Evolutionary conservation across 2,329 filamentous ascomycete species (phyloP), one percentile per base, ranked within the genome.

Genomic region (Phoma herbarum): DNA sequence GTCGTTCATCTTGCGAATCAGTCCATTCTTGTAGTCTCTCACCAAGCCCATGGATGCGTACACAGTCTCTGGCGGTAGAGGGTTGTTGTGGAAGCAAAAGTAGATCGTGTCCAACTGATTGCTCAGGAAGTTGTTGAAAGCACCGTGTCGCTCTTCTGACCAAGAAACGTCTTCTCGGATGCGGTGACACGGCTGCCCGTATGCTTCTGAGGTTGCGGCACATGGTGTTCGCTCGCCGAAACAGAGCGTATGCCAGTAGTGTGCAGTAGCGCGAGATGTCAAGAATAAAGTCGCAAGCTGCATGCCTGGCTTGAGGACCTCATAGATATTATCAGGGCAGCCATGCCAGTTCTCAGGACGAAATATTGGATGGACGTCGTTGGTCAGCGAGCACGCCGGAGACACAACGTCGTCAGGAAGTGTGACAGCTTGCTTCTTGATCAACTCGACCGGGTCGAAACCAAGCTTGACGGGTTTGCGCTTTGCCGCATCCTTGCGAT

Each of bases 11-110:
- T 73, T 74, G 11, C 74, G 74, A 60, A 75, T 68, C 22, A 77
- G 47, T 0, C 73, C 74, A 37, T 75, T 73, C 60, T 75, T 75
- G 60, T 75, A 77, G 52, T 78, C 75, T 37, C 72, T 69, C 11
- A 77, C 75, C 22, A 77, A 59, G 2, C 72, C 72, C 73, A 77
- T 78, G 11, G 73, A 76, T 10, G 75, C 75, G 44, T 78, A 77
- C 12, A 70, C 70, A 11, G 74, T 74, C 50, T 76, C 71, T 37
- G 70, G 71, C 16, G 74, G 70, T 16, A 77, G 49, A 7, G 75
- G 76, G 31, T 75, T 66, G 50, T 75, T 69, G 46, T 76, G 72
- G 50, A 78, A 78, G 60, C 73, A 72, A 53, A 78, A 76, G 50
- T 78, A 74, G n/a, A 78, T 63, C 0, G 75, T 74, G 44, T 77